phyloP scores from a whole-genome alignment of 768 basidiomycete species.

The Termitomyces sp. region DNA sequence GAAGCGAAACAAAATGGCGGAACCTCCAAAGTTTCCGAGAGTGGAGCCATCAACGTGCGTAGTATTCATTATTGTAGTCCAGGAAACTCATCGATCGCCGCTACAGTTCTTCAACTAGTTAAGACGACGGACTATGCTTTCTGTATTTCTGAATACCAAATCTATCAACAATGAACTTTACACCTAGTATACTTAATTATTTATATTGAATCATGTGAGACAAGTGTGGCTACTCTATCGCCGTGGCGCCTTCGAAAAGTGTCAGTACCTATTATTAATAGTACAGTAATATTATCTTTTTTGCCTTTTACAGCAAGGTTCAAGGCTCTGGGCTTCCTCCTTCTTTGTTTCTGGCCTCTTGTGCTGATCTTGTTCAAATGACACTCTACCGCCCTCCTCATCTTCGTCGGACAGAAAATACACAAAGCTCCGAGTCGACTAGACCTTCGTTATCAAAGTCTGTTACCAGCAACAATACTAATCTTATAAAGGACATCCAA shows the following conservation, averaged over 20 bases:
- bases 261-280: neutral
- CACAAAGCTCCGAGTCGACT: neutral
- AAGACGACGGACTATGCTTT: neutral
- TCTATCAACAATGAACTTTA: neutral
- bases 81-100: neutral
- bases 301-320: neutral
- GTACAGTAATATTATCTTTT: neutral
- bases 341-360: neutral
- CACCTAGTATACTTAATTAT: neutral
- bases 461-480: neutral
- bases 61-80: neutral
- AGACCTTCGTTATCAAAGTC: neutral
- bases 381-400: neutral
- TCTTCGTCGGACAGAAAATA: neutral
- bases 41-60: slow-evolving; percentile 48
- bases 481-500: neutral
- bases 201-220: neutral
- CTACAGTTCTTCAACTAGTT: neutral
- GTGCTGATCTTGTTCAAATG: neutral
- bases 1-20: slow-evolving; percentile 62
- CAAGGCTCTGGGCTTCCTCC: neutral
- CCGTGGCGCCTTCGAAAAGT: neutral
- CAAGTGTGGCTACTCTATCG: neutral
- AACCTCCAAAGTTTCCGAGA: slow-evolving; percentile 49
- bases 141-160: neutral